Evolutionary conservation across 192 early-diverging fungal species (phyloP), one percentile per base, ranked within the genome.

Genomic region (Cetraspora pellucida): DNA sequence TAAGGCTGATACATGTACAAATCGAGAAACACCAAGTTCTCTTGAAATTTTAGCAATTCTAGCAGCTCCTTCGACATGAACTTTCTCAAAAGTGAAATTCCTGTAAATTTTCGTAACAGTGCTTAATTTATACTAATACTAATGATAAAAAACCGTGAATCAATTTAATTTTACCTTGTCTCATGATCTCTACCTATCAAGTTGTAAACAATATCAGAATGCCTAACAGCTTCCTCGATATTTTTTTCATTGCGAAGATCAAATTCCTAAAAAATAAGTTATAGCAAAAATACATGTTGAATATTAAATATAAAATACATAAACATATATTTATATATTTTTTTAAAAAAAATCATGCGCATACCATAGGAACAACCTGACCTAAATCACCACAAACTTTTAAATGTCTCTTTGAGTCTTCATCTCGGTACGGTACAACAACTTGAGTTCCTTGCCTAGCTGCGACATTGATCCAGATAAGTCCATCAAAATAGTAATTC

Each of bases 131-230:
- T 11, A 31, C 31, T 10, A 70, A 13, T 46, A 11, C 19, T 25
- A 47, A 45, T 45, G 37, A 28, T 21, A 66, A 10, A 30, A 31
- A 43, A 52, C 28, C 47, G 25, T n/a, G 28, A 77, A 80, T 66
- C 49, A 57, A 10, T 17, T 2, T 23, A 58, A 70, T 89, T 65
- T 69, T 87, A 87, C 93, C 95, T 95, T 70, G 97, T 97, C 68
- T 90, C 89, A 74, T 91, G 96, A 86, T 95, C 93, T 79, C 92
- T 89, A 14, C 95, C 97, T 69, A 99, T 91, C 65, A 96, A 88
- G 81, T 99, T 99, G 82, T 95, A 94, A 73, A 99, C 96, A 55
- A 94, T 90, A 78, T 99, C 97, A 28, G 95, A 95, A 85, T 99
- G 93, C 74, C 92, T 92, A 50, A 99, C 88, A 79, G 88, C 90